A percentile compares a stretch with the other conserved stretches of the same genome.
phyloP scores from a whole-genome alignment of 2,329 filamentous ascomycete genomes.

The Colletotrichum tamarilloi region DNA sequence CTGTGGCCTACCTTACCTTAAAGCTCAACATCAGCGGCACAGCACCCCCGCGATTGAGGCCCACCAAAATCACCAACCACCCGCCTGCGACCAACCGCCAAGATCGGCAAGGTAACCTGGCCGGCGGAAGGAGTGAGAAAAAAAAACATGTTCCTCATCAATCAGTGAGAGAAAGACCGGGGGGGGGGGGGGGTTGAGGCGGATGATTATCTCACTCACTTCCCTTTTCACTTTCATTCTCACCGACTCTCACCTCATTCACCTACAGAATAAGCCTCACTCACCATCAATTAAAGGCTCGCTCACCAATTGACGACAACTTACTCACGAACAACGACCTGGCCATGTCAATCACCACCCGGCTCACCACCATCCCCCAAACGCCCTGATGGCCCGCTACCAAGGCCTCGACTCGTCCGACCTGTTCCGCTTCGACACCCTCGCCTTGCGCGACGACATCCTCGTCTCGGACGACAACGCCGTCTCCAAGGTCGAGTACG shows the following conservation, averaged over 20 bases:
- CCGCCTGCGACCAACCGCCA: neutral
- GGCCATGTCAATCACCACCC: conserved; percentile 28
- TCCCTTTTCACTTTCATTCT: neutral
- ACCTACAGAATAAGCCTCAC: neutral
- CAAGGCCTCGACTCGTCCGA: conserved; percentile 41
- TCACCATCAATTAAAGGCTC: neutral
- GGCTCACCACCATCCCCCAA: conserved; percentile 11
- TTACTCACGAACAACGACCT: neutral
- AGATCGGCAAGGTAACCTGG: conserved; percentile 18
- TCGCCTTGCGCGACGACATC: conserved; percentile 45
- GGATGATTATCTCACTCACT: conserved; percentile 1
- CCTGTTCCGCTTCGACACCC: conserved; percentile 51
- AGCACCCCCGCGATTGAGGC: conserved; percentile 8
- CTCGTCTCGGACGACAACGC: conserved; percentile 44
- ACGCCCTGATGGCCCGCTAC: conserved; percentile 30
- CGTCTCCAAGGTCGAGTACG: conserved; percentile 49
- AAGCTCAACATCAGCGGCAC: neutral
- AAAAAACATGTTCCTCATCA: neutral
- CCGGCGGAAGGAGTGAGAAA: neutral
- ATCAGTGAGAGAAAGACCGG: neutral
- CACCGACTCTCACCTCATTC: neutral
- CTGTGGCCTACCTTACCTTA: neutral
- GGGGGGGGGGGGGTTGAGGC: neutral
- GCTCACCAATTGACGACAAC: neutral
- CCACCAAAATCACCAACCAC: conserved; percentile 32